Base-by-base conservation (phyloP, 2,329 filamentous ascomycete genomes). In the Cladosporium sp. region DNA sequence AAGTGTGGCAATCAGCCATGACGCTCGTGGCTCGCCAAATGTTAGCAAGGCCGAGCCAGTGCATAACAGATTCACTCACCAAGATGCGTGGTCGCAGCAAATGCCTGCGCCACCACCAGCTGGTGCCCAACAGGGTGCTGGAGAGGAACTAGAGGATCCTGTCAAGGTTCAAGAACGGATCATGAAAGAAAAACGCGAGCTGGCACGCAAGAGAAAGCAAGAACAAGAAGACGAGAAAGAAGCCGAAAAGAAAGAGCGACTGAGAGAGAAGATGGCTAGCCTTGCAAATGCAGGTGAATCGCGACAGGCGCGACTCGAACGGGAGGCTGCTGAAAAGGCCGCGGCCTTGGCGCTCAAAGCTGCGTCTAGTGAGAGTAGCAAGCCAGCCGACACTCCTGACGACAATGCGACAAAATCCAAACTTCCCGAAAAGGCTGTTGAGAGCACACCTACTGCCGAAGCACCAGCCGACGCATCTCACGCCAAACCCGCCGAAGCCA, bases 121-220 rank as follows among this genome's bases (percentile, higher is more conserved):
- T 10, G 66, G 53, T 13, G 54, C 68, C 10, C 43, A 56, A 49
- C 30, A 70, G 7, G 66, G 53, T 16, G 51, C 67, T 21, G 53
- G 58, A 43, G 34, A 70, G 10, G 66, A 66, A 18, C 82, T 87
- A 46, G 88, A 90, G 65, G 79, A 83, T 83, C 69, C 88, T 82
- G 76, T 86, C 80, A 72, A 90, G 86, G 79, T 90, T 81, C 84
- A 91, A 83, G 78, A 85, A 75, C 83, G 84, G 34, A 80, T 76
- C 13, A 76, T 70, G 78, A 77, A 69, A 26, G 80, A 80, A 65
- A 82, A 79, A 71, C 75, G 76, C 18, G 73, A 75, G 61, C 26
- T 53, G 43, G 56, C 49, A 23, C 69, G 67, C 34, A 72, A 73
- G 67, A 70, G 72, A 23, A 70, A 72, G 11, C 60, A 70, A 39